Evolutionary conservation across 108 stramenopile genomes (phyloP).

Genomic region (Nannochloropsis oceanica): DNA sequence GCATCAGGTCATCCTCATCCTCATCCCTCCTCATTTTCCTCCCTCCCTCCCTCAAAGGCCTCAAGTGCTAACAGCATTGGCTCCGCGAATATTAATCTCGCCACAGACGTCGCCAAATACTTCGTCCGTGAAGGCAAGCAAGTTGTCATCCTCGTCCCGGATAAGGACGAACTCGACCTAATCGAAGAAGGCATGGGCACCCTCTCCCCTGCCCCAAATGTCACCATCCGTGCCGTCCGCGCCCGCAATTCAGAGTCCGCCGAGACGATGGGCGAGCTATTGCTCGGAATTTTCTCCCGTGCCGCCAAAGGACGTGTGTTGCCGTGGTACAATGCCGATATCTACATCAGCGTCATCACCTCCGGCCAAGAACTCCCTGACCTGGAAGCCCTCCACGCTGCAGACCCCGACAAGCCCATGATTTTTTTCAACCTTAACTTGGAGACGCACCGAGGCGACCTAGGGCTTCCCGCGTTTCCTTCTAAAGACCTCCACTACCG

Average conservation of each 20-base stretch:
- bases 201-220: not conserved
- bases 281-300: constrained; percentile 57
- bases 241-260: not conserved
- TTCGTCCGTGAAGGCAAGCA: constrained; percentile 40
- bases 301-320: constrained; percentile 47
- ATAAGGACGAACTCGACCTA: constrained; percentile 25
- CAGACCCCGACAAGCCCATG: constrained; percentile 43
- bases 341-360: constrained; percentile 65
- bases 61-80: constrained; percentile 63
- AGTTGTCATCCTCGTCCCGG: constrained; percentile 20
- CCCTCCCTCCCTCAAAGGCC: not conserved
- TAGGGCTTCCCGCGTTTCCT: constrained; percentile 65
- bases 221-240: not conserved
- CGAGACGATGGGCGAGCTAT: constrained; percentile 39
- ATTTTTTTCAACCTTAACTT: constrained; percentile 80
- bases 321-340: constrained; percentile 47
- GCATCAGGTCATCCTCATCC: too few species aligned
- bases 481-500: constrained; percentile 72
- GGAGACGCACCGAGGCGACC: constrained; percentile 73
- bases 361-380: constrained; percentile 84
- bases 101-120: constrained; percentile 58
- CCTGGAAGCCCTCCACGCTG: constrained; percentile 55
- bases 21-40: not conserved
- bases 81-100: constrained; percentile 71
- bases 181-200: constrained; percentile 1